phyloP scores from a whole-genome alignment of 768 basidiomycete genomes.

The Pleurotus ostreatus region DNA sequence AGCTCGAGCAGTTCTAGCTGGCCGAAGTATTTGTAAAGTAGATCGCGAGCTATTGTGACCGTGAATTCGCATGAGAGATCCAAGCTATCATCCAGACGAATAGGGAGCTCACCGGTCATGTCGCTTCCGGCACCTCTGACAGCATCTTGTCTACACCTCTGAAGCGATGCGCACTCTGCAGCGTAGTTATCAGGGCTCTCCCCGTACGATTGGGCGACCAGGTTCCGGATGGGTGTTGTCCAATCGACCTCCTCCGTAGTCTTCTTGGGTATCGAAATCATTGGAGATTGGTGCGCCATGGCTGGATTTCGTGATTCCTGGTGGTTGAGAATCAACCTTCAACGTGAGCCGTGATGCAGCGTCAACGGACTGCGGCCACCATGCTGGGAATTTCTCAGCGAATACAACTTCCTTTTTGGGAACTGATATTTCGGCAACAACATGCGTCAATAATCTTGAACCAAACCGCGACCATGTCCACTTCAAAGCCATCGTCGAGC shows the following conservation, averaged over 20 bases:
- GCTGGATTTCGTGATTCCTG: conserved; percentile 6
- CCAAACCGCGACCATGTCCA: conserved; percentile 34
- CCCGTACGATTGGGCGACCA: conserved; percentile 90
- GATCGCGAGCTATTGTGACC: conserved; percentile 64
- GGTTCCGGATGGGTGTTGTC: conserved; percentile 79
- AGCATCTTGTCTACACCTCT: conserved; percentile 93
- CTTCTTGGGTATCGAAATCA: conserved; percentile 92
- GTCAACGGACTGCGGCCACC: neutral
- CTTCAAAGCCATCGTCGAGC: conserved; percentile 70
- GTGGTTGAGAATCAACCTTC: neutral
- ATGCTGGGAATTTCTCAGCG: neutral
- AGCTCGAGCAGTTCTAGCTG: conserved; percentile 97
- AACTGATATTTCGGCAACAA: neutral
- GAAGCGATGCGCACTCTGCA: conserved; percentile 78
- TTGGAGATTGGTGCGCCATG: conserved; percentile 81
- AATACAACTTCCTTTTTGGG: neutral
- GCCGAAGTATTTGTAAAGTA: conserved; percentile 99
- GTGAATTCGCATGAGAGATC: conserved; percentile 2
- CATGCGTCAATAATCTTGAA: neutral
- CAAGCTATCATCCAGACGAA: neutral
- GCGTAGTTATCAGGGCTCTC: conserved; percentile 89
- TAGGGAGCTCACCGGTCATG: conserved; percentile 63
- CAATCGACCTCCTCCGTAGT: conserved; percentile 96
- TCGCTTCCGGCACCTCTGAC: conserved; percentile 96
- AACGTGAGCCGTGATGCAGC: too few relatives aligned